phyloP scores from a whole-genome alignment of 1,139 yeast species.

The Meyerozyma athensensis region DNA sequence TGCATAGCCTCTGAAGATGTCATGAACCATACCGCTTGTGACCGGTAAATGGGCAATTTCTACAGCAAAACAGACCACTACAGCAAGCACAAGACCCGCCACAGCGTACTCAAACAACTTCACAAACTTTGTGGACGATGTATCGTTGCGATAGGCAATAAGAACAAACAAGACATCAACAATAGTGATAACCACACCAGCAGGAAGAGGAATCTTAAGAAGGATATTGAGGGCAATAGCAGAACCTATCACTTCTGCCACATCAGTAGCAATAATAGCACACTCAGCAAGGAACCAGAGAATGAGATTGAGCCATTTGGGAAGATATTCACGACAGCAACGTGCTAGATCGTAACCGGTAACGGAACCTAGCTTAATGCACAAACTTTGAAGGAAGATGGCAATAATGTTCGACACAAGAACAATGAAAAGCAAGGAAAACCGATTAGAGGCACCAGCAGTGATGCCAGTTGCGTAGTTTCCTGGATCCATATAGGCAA shows the following conservation, averaged over 20 bases:
- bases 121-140: slow-evolving; percentile 58
- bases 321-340: slow-evolving; percentile 59
- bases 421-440: slow-evolving; percentile 60
- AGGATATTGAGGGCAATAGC: slow-evolving; percentile 77
- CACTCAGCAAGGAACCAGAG: slow-evolving; percentile 70
- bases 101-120: slow-evolving; percentile 64
- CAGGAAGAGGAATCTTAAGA: slow-evolving; percentile 65
- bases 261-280: slow-evolving; percentile 80
- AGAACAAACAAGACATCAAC: slow-evolving; percentile 70
- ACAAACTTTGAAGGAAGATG: slow-evolving; percentile 64
- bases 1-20: slow-evolving; percentile 63
- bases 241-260: slow-evolving; percentile 86
- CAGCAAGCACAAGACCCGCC: slow-evolving; percentile 61
- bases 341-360: slow-evolving; percentile 77
- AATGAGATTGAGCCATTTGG: slow-evolving; percentile 51
- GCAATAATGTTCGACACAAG: slow-evolving; percentile 68
- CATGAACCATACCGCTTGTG: slow-evolving; percentile 35
- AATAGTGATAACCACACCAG: slow-evolving; percentile 71
- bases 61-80: slow-evolving; percentile 67
- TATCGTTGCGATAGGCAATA: slow-evolving; percentile 70
- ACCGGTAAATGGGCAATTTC: slow-evolving; percentile 56
- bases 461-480: slow-evolving; percentile 76
- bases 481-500: slow-evolving; percentile 85
- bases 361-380: slow-evolving; percentile 73
- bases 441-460: slow-evolving; percentile 70